Conservation (phyloP, 208 protist species). For the Trypanosoma rangeli region DNA sequence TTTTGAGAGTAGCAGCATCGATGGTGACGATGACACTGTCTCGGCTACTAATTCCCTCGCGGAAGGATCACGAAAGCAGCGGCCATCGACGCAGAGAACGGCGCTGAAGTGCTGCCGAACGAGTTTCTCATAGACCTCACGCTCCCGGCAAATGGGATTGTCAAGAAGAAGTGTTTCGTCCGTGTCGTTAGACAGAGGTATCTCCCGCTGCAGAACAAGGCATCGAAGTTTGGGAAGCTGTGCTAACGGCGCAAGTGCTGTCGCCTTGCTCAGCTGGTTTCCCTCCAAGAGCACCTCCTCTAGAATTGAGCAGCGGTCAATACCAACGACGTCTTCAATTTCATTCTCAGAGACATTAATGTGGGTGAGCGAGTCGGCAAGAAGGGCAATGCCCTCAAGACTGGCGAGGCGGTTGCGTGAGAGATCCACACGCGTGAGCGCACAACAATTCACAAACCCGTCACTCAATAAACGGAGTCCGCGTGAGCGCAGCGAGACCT, state of each 20-base stretch:
- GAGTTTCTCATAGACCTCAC: slow-evolving; percentile 30
- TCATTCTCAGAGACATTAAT: slow-evolving; percentile 77
- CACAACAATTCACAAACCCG: slow-evolving; percentile 41
- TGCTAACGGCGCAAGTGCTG: slow-evolving; percentile 38
- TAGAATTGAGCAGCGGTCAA: slow-evolving; percentile 37
- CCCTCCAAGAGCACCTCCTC: slow-evolving; percentile 54
- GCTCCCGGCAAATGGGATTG: slow-evolving; percentile 68
- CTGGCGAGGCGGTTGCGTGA: slow-evolving; percentile 58
- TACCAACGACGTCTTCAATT: slow-evolving; percentile 35
- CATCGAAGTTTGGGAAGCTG: slow-evolving; percentile 40
- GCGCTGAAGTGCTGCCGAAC: slow-evolving; percentile 30
- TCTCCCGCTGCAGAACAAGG: slow-evolving; percentile 43
- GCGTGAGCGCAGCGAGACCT: slow-evolving; percentile 28
- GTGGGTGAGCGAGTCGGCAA: slow-evolving; percentile 47
- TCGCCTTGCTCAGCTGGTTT: slow-evolving; percentile 51
- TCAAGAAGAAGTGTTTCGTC: slow-evolving; percentile 51
- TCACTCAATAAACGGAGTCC: slow-evolving; percentile 32
- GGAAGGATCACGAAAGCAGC: slow-evolving; percentile 7
- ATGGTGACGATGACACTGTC: neutral
- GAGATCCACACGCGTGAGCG: slow-evolving; percentile 60
- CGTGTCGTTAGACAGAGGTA: slow-evolving; percentile 33
- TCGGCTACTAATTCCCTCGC: slow-evolving; percentile 3
- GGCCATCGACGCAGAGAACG: slow-evolving; percentile 67
- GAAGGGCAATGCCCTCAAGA: slow-evolving; percentile 47
- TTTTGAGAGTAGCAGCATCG: neutral